A percentile compares a stretch with the other conserved stretches of the same genome.
Evolutionary conservation across 2,329 filamentous ascomycete species (phyloP).

Genomic region (Hymenoscyphus scutula): DNA sequence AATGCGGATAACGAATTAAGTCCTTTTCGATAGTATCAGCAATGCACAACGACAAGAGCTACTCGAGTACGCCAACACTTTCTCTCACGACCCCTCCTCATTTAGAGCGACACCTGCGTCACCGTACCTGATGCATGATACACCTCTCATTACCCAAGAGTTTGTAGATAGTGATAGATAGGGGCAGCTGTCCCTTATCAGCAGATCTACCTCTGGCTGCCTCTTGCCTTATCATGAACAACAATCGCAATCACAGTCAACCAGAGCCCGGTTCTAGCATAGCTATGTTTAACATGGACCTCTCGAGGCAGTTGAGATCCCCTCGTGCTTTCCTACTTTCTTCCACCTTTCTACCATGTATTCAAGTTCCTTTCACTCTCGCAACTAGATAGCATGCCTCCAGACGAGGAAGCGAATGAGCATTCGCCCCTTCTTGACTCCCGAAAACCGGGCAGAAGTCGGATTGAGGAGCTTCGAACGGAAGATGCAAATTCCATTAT

Average conservation of each 20-base stretch:
- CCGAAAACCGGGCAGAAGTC: constrained; percentile 12
- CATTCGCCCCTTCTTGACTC: constrained; percentile 24
- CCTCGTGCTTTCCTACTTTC: not conserved
- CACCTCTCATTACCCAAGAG: not conserved
- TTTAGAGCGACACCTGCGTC: not conserved
- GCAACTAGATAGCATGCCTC: constrained; percentile 18
- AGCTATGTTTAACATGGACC: not conserved
- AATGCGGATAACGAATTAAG: no score
- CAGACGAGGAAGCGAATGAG: constrained; percentile 28
- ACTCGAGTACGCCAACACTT: no score
- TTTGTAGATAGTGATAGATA: not conserved
- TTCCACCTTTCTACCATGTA: not conserved
- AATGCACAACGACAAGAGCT: no score
- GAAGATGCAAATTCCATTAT: constrained; percentile 24
- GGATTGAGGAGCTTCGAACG: not conserved
- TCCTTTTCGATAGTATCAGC: no score
- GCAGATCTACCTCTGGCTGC: not conserved
- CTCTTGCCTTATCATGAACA: not conserved
- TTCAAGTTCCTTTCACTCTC: not conserved
- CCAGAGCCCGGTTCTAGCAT: not conserved
- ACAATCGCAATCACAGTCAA: not conserved
- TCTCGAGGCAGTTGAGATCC: not conserved
- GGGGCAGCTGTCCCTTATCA: not conserved
- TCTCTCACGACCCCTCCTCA: no score
- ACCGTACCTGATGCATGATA: not conserved